These are phyloP conservation scores for Talaromyces sp. DNA, from an alignment of 2,329 filamentous ascomycete genomes.

Conservation along the genomic window DNA sequence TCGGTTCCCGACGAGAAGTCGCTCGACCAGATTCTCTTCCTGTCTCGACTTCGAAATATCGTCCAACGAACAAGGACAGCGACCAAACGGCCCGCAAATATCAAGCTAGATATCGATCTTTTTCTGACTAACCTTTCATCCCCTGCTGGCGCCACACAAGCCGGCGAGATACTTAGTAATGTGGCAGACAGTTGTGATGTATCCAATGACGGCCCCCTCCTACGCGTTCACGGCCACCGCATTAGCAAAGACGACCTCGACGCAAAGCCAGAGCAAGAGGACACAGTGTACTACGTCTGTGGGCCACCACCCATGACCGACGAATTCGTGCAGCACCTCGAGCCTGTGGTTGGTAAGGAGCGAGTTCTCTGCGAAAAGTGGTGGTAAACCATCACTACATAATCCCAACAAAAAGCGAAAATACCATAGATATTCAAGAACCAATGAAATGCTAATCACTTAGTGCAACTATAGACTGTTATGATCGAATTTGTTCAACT, in stretches of 20 bases:
- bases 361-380: constrained; percentile 60
- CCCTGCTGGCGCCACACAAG: constrained; percentile 15
- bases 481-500: neutral
- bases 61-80: constrained; percentile 26
- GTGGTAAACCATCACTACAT: constrained; percentile 47
- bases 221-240: constrained; percentile 29
- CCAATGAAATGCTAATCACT: neutral
- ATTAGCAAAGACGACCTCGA: constrained; percentile 39
- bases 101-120: constrained; percentile 33
- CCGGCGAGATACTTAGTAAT: neutral
- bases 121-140: constrained; percentile 31
- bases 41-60: constrained; percentile 43
- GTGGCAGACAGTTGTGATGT: neutral
- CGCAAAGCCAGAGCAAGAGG: neutral
- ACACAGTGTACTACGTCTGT: constrained; percentile 62
- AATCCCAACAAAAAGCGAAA: neutral
- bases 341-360: constrained; percentile 37
- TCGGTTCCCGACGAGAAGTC: constrained; percentile 1
- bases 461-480: neutral
- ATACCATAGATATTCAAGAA: neutral
- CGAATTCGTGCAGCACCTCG: constrained; percentile 50
- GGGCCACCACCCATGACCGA: constrained; percentile 68
- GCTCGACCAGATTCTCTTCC: constrained; percentile 44
- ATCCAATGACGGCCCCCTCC: neutral
- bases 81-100: constrained; percentile 21